Conservation (phyloP, 768 basidiomycete genomes). For the Sistotremastrum suecicum region DNA sequence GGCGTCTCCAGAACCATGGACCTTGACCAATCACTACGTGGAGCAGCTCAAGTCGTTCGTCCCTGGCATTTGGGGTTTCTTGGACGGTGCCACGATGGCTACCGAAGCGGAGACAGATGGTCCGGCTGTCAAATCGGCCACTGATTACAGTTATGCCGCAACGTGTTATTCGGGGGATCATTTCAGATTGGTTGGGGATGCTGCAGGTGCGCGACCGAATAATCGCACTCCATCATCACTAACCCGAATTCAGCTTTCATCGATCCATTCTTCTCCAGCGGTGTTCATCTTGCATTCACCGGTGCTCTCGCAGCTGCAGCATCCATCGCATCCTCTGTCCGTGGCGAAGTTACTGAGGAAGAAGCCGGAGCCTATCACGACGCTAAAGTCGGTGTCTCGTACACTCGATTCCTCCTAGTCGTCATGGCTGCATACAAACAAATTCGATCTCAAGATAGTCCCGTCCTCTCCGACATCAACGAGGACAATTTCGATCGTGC, state of each 20-base stretch:
- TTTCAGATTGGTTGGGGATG: constrained; percentile 53
- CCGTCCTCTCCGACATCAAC: neutral
- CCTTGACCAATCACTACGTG: constrained; percentile 27
- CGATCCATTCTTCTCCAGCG: constrained; percentile 51
- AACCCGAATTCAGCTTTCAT: constrained; percentile 30
- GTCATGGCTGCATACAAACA: constrained; percentile 4
- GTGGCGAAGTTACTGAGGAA: constrained; percentile 32
- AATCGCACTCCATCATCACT: neutral
- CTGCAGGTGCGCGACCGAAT: constrained; percentile 31
- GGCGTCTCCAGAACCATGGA: constrained; percentile 10
- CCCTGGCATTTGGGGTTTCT: constrained; percentile 25
- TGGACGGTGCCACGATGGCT: constrained; percentile 10
- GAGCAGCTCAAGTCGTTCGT: constrained; percentile 27
- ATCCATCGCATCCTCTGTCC: constrained; percentile 41
- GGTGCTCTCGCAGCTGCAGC: constrained; percentile 45
- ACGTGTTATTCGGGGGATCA: constrained; percentile 36
- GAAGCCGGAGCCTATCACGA: constrained; percentile 40
- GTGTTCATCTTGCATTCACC: constrained; percentile 51
- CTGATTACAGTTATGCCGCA: constrained; percentile 55
- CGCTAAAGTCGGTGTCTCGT: constrained; percentile 33
- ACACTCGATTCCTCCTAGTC: constrained; percentile 2
- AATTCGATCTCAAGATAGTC: constrained; percentile 5
- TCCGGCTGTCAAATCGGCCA: constrained; percentile 16
- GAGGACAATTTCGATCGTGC: neutral
- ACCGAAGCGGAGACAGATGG: neutral